A percentile compares a stretch with the other conserved stretches of the same genome.
phyloP scores from a whole-genome alignment of 2,329 filamentous ascomycete species.

The Aspergillus phoenicis region DNA sequence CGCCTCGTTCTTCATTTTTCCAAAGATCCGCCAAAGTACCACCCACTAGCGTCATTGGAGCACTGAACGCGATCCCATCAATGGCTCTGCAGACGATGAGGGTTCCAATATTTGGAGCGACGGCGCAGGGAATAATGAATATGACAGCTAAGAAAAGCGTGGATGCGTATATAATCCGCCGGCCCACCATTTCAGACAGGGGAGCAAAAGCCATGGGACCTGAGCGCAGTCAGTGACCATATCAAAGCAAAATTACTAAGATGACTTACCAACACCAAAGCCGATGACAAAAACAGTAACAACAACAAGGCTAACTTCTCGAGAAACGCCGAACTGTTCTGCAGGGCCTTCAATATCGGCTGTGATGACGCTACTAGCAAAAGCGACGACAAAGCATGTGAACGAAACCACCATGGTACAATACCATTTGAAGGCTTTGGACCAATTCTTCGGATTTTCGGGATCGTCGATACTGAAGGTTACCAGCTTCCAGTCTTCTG shows the following conservation, averaged over 20 bases:
- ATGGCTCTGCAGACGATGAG: conserved; percentile 75
- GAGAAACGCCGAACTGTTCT: conserved; percentile 66
- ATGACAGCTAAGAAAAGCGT: conserved; percentile 72
- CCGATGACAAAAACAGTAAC: conserved; percentile 80
- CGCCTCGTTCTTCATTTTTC: conserved; percentile 78
- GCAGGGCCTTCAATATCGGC: conserved; percentile 69
- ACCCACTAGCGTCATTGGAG: conserved; percentile 83
- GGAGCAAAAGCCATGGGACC: conserved; percentile 80
- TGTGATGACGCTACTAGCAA: conserved; percentile 74
- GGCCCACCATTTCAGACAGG: conserved; percentile 72
- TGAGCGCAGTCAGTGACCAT: conserved; percentile 28
- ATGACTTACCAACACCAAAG: conserved; percentile 68
- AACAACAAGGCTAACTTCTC: conserved; percentile 71
- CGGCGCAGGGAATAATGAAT: conserved; percentile 78
- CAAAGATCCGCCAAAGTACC: conserved; percentile 83
- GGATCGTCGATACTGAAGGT: conserved; percentile 72
- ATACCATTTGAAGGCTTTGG: conserved; percentile 76
- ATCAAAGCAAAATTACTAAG: background rate
- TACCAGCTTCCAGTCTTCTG: conserved; percentile 64
- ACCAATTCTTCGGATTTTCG: conserved; percentile 85
- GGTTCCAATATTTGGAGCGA: conserved; percentile 74
- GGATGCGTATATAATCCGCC: conserved; percentile 69
- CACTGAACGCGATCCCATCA: conserved; percentile 81
- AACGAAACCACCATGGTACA: conserved; percentile 81
- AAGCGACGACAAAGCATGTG: conserved; percentile 74